Conservation (phyloP, 768 basidiomycete genomes). For the Tylopilus balloui region DNA sequence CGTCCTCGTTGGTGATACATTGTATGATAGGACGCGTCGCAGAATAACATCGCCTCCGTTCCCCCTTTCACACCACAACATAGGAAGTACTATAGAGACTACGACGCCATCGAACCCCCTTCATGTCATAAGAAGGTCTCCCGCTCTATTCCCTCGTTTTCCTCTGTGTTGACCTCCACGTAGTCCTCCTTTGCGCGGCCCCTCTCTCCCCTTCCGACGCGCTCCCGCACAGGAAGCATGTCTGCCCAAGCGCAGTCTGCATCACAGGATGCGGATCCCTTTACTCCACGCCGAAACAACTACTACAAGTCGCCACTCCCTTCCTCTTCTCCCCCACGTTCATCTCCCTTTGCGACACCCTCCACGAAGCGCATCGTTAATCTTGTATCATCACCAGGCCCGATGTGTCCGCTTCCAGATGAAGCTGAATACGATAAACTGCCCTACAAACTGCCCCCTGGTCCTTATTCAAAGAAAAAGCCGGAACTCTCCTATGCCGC, state of each 20-base stretch:
- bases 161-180: background rate
- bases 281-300: slow-evolving; percentile 48
- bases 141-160: background rate
- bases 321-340: slow-evolving; percentile 55
- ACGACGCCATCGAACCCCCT: slow-evolving; percentile 30
- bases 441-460: slow-evolving; percentile 76
- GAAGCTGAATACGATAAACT: slow-evolving; percentile 64
- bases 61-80: slow-evolving; percentile 56
- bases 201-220: slow-evolving; percentile 45
- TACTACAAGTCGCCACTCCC: slow-evolving; percentile 48
- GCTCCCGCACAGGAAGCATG: slow-evolving; percentile 32
- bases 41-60: slow-evolving; percentile 26
- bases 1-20: slow-evolving; percentile 20
- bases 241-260: slow-evolving; percentile 25
- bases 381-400: slow-evolving; percentile 80
- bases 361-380: slow-evolving; percentile 53
- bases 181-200: slow-evolving; percentile 31
- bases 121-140: slow-evolving; percentile 30
- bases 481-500: slow-evolving; percentile 92
- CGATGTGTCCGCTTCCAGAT: slow-evolving; percentile 60
- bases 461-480: slow-evolving; percentile 75
- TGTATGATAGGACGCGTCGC: slow-evolving; percentile 21
- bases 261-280: slow-evolving; percentile 37
- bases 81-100: slow-evolving; percentile 54
- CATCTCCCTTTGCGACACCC: slow-evolving; percentile 65